Conservation (phyloP, 805 yeast genomes). For the Candida quercuum region DNA sequence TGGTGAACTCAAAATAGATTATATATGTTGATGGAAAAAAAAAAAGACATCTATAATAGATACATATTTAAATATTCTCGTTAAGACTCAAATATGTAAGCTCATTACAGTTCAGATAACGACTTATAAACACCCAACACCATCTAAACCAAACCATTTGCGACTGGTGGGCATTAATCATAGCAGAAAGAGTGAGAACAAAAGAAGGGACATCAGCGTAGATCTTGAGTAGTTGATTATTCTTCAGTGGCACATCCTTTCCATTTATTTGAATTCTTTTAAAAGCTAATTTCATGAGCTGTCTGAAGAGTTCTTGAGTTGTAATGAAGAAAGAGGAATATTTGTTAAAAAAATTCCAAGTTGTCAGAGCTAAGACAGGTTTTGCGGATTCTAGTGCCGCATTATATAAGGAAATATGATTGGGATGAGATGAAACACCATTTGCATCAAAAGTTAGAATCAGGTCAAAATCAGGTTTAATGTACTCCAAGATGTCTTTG, state of each 20-base stretch:
- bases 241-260: background rate
- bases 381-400: constrained; percentile 29
- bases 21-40: background rate
- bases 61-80: constrained; percentile 8
- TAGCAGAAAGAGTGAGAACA: constrained; percentile 50
- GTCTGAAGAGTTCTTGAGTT: constrained; percentile 4
- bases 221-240: constrained; percentile 26
- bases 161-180: constrained; percentile 76
- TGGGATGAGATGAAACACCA: constrained; percentile 87
- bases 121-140: constrained; percentile 75
- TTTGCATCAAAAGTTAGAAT: constrained; percentile 73
- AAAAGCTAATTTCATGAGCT: background rate
- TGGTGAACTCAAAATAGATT: too few relatives aligned
- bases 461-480: constrained; percentile 31
- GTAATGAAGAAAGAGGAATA: constrained; percentile 37
- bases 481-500: constrained; percentile 31
- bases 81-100: constrained; percentile 31
- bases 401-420: constrained; percentile 62
- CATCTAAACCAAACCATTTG: constrained; percentile 96
- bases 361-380: constrained; percentile 24
- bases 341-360: constrained; percentile 35
- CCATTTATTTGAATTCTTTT: background rate
- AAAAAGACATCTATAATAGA: too few relatives aligned
- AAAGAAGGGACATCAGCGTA: constrained; percentile 26
- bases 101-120: constrained; percentile 76